A percentile compares a stretch with the other conserved stretches of the same genome.
Evolutionary conservation across 2,329 filamentous ascomycete species (phyloP).

Genomic region (Bipolaris cookei): DNA sequence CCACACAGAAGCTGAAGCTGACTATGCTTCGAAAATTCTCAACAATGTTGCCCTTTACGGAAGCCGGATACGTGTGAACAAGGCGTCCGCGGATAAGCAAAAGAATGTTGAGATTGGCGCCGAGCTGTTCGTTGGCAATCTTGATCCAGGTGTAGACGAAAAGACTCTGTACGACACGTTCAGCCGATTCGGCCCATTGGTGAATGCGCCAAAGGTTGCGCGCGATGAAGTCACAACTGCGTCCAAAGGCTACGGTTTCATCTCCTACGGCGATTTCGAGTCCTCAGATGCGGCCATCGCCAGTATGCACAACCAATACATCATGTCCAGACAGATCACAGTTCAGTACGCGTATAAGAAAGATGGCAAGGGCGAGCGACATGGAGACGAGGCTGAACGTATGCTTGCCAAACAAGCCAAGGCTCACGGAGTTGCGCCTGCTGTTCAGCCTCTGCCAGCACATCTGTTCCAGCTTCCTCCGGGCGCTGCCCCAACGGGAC

Average conservation of each 20-base stretch:
- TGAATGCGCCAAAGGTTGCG: constrained; percentile 83
- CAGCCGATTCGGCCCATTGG: constrained; percentile 84
- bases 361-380: constrained; percentile 94
- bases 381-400: constrained; percentile 92
- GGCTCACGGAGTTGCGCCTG: constrained; percentile 88
- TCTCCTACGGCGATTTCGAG: constrained; percentile 92
- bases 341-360: constrained; percentile 99
- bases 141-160: constrained; percentile 93
- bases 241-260: constrained; percentile 95
- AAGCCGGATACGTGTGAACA: constrained; percentile 96
- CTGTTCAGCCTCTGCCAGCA: constrained; percentile 75
- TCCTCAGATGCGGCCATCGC: constrained; percentile 88
- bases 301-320: constrained; percentile 94
- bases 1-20: constrained; percentile 90
- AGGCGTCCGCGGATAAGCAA: constrained; percentile 91
- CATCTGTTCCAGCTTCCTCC: constrained; percentile 65
- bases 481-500: constrained; percentile 37
- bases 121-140: constrained; percentile 94
- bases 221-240: constrained; percentile 82
- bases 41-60: constrained; percentile 93
- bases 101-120: constrained; percentile 92
- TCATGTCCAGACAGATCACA: constrained; percentile 94
- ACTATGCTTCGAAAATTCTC: constrained; percentile 96
- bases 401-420: constrained; percentile 90
- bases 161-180: constrained; percentile 96